Percentiles rank a stretch among this genome's conserved stretches.
These are phyloP conservation scores for Trypanosoma theileri DNA, from an alignment of 208 protist genomes.

Conservation along the genomic window DNA sequence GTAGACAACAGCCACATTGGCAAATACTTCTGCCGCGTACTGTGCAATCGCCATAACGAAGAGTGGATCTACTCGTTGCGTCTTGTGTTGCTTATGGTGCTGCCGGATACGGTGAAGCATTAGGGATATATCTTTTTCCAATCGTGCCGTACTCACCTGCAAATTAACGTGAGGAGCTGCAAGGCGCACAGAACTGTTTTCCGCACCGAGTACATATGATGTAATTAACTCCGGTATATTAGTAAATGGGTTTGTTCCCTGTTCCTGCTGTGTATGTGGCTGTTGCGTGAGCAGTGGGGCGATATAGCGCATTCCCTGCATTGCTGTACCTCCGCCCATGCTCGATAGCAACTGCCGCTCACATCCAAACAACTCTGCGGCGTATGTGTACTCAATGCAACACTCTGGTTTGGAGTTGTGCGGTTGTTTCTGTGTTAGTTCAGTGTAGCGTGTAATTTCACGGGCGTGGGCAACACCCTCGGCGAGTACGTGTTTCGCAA, in stretches of 20 bases:
- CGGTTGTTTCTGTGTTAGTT: slow-evolving; percentile 30
- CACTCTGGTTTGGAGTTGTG: slow-evolving; percentile 52
- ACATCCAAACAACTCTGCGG: slow-evolving; percentile 39
- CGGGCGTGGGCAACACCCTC: slow-evolving; percentile 47
- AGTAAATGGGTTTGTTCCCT: neutral
- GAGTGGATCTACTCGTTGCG: slow-evolving; percentile 21
- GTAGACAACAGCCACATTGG: slow-evolving; percentile 72
- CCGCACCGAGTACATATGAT: slow-evolving; percentile 26
- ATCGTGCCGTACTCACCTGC: slow-evolving; percentile 29
- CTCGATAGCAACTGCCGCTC: slow-evolving; percentile 49
- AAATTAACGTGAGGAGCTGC: slow-evolving; percentile 69
- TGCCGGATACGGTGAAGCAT: slow-evolving; percentile 41
- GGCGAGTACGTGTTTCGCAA: slow-evolving; percentile 64
- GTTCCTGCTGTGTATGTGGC: neutral
- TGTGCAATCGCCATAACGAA: slow-evolving; percentile 47
- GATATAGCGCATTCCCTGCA: slow-evolving; percentile 47
- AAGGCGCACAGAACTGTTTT: slow-evolving; percentile 31
- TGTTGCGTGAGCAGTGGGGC: slow-evolving; percentile 34
- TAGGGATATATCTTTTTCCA: slow-evolving; percentile 55
- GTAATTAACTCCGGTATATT: slow-evolving; percentile 13
- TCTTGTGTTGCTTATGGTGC: slow-evolving; percentile 17
- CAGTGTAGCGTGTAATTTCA: slow-evolving; percentile 41
- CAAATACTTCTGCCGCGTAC: slow-evolving; percentile 69
- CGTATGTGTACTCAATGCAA: slow-evolving; percentile 71
- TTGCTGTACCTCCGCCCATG: slow-evolving; percentile 35